Evolutionary conservation across 176 grass and related monocot species (phyloP), one percentile per base, ranked within the genome.

Genomic region (Ampelocalamus luodianensis): DNA sequence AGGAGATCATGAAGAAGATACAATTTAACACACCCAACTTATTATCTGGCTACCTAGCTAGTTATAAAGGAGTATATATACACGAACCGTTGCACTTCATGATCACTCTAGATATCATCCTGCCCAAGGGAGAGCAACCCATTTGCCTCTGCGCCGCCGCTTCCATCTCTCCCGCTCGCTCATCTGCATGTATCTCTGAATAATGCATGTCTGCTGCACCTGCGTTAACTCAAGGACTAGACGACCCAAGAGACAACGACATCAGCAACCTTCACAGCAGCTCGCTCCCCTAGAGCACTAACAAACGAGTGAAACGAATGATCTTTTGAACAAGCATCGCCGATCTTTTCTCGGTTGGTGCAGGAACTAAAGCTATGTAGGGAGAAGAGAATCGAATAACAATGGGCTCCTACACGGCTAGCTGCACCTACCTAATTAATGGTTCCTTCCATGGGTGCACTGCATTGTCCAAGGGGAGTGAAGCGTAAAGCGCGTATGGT

Each of bases 131-230:
- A 6, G 8, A 61, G 53, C 88, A 89, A 0, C 82, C 88, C 82
- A 66, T 76, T 65, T 32, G 70, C 71, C 42, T 76, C 43, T 85
- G 16, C 14, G 51, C 65, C 14, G 43, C 62, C 16, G 60, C 8
- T 43, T 80, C 87, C 82, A 70, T 81, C 77, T 89, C 71, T 17
- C 88, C 70, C 43, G 63, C 70, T 10, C 82, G 67, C 23, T 26
- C 71, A 76, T 80, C 69, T 7, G 77, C 40, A 20, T 80, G 68
- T 5, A 67, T 20, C 63, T 67, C 46, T 44, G 70, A 45, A 59
- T 49, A 14, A 49, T 50, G 36, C 82, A 71, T 62, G 53, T 15
- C 48, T 50, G 14, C 48, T 50, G 48, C 48, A 50, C 1, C 82
- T 44, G 26, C 22, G 15, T 5, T 36, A 76, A 64, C 17, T 51